Evolutionary conservation across 2,329 filamentous ascomycete genomes (phyloP).

Genomic region (Fusarium graminum): DNA sequence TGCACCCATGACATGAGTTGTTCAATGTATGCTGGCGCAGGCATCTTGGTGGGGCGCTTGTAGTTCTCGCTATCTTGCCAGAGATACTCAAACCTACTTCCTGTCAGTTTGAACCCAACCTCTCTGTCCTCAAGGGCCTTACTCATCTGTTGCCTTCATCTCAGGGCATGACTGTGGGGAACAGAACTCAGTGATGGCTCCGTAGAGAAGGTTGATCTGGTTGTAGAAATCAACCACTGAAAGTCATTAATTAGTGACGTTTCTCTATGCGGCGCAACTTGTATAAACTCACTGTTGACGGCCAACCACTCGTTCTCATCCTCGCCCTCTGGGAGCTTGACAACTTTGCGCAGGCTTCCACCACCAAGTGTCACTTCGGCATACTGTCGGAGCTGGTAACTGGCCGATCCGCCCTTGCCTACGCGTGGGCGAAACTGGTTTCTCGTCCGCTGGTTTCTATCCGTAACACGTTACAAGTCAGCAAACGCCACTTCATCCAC

Average conservation of each 20-base stretch:
- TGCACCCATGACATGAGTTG: conserved; percentile 98
- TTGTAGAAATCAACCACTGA: conserved; percentile 99
- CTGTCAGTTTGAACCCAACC: conserved; percentile 30
- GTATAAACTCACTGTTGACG: conserved; percentile 81
- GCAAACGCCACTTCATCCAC: conserved; percentile 46
- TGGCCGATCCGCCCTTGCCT: conserved; percentile 85
- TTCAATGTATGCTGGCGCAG: conserved; percentile 96
- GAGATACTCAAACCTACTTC: conserved; percentile 89
- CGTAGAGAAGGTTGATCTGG: conserved; percentile 98
- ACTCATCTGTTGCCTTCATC: conserved; percentile 99
- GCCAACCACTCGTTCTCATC: conserved; percentile 98
- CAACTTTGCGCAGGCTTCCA: conserved; percentile 93
- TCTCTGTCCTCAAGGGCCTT: conserved; percentile 50
- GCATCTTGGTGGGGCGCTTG: conserved; percentile 97
- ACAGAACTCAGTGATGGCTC: conserved; percentile 99
- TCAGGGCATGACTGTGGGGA: conserved; percentile 96
- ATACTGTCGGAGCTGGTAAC: conserved; percentile 96
- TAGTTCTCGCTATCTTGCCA: conserved; percentile 97
- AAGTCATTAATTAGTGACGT: conserved; percentile 10
- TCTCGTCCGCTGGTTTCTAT: conserved; percentile 86
- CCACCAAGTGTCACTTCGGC: conserved; percentile 96
- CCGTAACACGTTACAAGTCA: conserved; percentile 47
- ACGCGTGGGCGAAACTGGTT: conserved; percentile 93
- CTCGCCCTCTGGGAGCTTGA: conserved; percentile 96
- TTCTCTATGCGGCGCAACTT: background rate